Evolutionary conservation across 2,329 filamentous ascomycete species (phyloP).

Genomic region (Colletotrichum euphorbiae): DNA sequence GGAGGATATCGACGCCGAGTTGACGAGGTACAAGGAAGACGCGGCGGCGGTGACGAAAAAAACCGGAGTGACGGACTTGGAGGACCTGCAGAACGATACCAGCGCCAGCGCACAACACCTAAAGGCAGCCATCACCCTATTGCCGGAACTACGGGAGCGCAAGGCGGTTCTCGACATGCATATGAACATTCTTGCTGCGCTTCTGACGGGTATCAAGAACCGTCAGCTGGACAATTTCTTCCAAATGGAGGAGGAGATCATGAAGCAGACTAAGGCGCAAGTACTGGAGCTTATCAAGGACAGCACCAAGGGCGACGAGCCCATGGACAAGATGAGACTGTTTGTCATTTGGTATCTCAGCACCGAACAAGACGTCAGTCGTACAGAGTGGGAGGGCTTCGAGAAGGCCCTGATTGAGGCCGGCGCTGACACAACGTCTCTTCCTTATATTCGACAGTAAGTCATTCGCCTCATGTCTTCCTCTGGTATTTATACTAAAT

Average conservation of each 20-base stretch:
- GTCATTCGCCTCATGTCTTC: constrained; percentile 46
- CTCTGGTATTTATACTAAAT: background rate
- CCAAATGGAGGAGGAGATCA: constrained; percentile 91
- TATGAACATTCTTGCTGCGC: constrained; percentile 88
- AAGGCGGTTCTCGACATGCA: constrained; percentile 97
- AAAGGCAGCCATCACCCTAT: constrained; percentile 92
- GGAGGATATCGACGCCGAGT: constrained; percentile 93
- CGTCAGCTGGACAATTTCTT: constrained; percentile 96
- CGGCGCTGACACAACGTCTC: constrained; percentile 79
- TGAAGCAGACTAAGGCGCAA: constrained; percentile 90
- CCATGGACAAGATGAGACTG: constrained; percentile 88
- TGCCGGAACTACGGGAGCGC: constrained; percentile 91
- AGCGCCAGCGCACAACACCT: constrained; percentile 92
- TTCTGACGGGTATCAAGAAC: constrained; percentile 77
- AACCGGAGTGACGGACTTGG: constrained; percentile 90
- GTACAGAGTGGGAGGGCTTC: constrained; percentile 86
- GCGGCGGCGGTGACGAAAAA: constrained; percentile 94
- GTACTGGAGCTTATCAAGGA: constrained; percentile 89
- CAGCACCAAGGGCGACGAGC: constrained; percentile 81
- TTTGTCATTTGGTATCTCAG: constrained; percentile 99
- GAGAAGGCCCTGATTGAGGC: constrained; percentile 83
- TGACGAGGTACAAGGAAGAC: constrained; percentile 95
- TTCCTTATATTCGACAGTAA: constrained; percentile 89
- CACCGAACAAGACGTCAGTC: constrained; percentile 87
- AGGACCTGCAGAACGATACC: constrained; percentile 91